Conservation (phyloP, 345 rosid genomes). For the Aethionema arabicum region DNA sequence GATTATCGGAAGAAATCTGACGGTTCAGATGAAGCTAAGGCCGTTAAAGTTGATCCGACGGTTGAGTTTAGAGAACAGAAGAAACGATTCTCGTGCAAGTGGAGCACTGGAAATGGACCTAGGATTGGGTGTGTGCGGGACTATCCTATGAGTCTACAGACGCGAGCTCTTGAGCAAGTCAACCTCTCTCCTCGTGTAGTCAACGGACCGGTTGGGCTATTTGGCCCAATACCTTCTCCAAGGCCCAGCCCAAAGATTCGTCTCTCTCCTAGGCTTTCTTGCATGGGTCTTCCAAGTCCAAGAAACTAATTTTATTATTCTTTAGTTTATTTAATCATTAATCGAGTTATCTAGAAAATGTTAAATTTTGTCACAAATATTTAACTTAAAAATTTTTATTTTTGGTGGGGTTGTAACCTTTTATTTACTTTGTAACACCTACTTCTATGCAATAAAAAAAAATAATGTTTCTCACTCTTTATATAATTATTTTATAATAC, state of each 20-base stretch:
- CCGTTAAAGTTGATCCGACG: slow-evolving; percentile 17
- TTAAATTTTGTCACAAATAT: not conserved
- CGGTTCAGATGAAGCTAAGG: slow-evolving; percentile 24
- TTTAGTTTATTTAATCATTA: not conserved
- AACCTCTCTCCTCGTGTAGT: slow-evolving; percentile 70
- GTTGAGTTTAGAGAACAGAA: slow-evolving; percentile 18
- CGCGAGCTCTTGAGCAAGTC: slow-evolving; percentile 78
- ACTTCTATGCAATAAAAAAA: not conserved
- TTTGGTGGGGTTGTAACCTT: slow-evolving; percentile 1
- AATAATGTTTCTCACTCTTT: too few relatives aligned
- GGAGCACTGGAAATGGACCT: slow-evolving; percentile 77
- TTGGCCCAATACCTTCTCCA: slow-evolving; percentile 88
- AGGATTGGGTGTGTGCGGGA: slow-evolving; percentile 88
- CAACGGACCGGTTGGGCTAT: slow-evolving; percentile 33
- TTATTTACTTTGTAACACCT: slow-evolving; percentile 20
- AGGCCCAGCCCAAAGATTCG: slow-evolving; percentile 73
- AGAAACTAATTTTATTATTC: slow-evolving; percentile 26
- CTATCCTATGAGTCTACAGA: slow-evolving; percentile 67
- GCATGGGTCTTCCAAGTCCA: slow-evolving; percentile 84
- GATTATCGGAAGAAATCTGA: slow-evolving; percentile 18
- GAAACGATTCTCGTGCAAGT: slow-evolving; percentile 56
- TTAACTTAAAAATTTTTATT: not conserved
- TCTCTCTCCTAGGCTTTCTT: slow-evolving; percentile 73
- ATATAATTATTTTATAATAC: too few relatives aligned
- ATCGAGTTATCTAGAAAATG: not conserved